Percentiles rank a stretch among this genome's conserved stretches.
phyloP scores from a whole-genome alignment of 73 alveolate genomes.

The Tetrahymena borealis region DNA sequence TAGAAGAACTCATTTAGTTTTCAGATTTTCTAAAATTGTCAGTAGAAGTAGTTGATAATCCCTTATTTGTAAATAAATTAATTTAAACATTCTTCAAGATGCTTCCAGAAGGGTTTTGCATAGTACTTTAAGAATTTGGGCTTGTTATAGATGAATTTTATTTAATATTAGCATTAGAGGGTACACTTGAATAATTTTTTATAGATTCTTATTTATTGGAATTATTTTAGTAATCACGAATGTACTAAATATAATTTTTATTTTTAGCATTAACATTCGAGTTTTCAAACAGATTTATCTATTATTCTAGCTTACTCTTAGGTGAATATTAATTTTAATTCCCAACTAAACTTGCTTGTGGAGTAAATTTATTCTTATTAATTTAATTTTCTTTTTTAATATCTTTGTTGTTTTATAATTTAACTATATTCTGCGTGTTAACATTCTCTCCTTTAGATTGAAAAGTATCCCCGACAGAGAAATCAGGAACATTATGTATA shows the following conservation, averaged over 20 bases:
- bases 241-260: neutral
- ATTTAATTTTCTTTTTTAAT: neutral
- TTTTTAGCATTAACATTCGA: neutral
- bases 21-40: neutral
- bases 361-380: neutral
- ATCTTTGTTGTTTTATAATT: neutral
- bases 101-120: neutral
- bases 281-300: neutral
- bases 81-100: neutral
- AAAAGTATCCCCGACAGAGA: neutral
- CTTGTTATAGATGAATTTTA: neutral
- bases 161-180: neutral
- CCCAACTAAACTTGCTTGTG: neutral
- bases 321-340: neutral
- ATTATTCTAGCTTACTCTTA: neutral
- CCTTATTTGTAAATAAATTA: neutral
- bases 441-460: neutral
- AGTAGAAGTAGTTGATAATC: neutral
- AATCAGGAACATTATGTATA: neutral
- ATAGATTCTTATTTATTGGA: neutral
- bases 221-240: neutral
- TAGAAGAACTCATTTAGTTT: neutral
- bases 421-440: neutral
- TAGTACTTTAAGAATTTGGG: neutral
- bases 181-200: neutral